Conservation (phyloP, 2,329 filamentous ascomycete species). For the Monosporascus cannonballus region DNA sequence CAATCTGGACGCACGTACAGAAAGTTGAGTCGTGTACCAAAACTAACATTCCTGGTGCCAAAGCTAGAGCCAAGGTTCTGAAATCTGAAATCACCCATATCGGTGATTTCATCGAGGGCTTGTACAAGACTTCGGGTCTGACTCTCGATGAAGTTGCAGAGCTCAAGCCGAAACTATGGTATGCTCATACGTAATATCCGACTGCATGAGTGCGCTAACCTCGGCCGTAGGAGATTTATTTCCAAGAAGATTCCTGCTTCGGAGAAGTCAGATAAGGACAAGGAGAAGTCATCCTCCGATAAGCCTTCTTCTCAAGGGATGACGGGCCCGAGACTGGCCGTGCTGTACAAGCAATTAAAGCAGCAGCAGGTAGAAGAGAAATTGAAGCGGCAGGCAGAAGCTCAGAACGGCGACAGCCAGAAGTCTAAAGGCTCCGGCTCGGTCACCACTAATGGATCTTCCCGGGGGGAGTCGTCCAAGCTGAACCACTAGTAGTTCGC, state of each 20-base stretch:
- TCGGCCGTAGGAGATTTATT: conserved; percentile 24
- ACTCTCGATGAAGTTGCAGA: conserved; percentile 22
- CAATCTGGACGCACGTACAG: conserved; percentile 25
- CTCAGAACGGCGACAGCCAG: conserved; percentile 17
- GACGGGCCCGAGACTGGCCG: conserved; percentile 26
- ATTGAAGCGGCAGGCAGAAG: conserved; percentile 5
- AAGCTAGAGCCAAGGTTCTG: conserved; percentile 26
- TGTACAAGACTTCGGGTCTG: conserved; percentile 25
- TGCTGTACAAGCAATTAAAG: conserved; percentile 26
- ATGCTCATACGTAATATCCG: conserved; percentile 6
- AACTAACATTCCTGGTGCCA: conserved; percentile 27
- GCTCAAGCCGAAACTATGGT: conserved; percentile 30
- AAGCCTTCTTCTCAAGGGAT: conserved; percentile 19
- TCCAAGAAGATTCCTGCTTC: conserved; percentile 28
- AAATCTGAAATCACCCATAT: conserved; percentile 29
- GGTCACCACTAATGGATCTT: conserved; percentile 18
- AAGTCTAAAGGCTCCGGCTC: conserved; percentile 19
- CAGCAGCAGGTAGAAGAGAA: conserved; percentile 6
- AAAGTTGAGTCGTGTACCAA: conserved; percentile 27
- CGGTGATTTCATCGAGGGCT: conserved; percentile 28
- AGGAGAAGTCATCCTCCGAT: conserved; percentile 14
- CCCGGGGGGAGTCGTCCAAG: conserved; percentile 21
- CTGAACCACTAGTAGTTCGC: conserved; percentile 10
- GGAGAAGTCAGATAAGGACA: conserved; percentile 21
- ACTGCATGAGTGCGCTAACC: conserved; percentile 11